These are phyloP conservation scores for Ogataea paradorogensis DNA, from an alignment of 805 yeast genomes.

Conservation along the genomic window DNA sequence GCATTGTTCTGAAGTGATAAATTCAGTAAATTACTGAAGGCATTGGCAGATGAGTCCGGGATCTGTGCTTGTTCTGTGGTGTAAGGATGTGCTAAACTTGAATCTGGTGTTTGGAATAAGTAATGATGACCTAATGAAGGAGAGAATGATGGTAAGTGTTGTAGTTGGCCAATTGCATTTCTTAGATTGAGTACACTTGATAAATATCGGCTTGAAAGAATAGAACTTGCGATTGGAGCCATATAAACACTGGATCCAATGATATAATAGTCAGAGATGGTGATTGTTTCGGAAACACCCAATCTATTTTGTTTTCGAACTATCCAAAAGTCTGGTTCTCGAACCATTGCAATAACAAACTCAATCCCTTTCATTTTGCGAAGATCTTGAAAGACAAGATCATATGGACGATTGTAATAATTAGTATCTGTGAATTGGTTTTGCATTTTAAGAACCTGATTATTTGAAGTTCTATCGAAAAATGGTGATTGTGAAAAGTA, in stretches of 20 bases:
- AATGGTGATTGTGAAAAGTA: slow-evolving; percentile 94
- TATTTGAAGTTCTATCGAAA: slow-evolving; percentile 89
- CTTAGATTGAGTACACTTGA: slow-evolving; percentile 45
- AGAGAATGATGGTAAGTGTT: slow-evolving; percentile 49
- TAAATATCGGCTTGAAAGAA: slow-evolving; percentile 67
- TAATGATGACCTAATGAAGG: slow-evolving; percentile 62
- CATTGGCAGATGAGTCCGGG: slow-evolving; percentile 27
- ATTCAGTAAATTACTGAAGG: slow-evolving; percentile 29
- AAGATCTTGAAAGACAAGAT: slow-evolving; percentile 45
- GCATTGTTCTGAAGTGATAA: slow-evolving; percentile 28
- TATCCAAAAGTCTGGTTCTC: slow-evolving; percentile 94
- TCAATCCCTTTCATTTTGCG: slow-evolving; percentile 82
- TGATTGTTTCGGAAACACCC: slow-evolving; percentile 46
- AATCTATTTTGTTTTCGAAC: slow-evolving; percentile 75
- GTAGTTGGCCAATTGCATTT: slow-evolving; percentile 46
- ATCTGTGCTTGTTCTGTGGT: slow-evolving; percentile 9
- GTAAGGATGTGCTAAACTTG: background rate
- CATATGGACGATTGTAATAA: slow-evolving; percentile 34
- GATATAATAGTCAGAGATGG: slow-evolving; percentile 77
- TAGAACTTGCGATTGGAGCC: slow-evolving; percentile 74
- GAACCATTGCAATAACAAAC: slow-evolving; percentile 66
- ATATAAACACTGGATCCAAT: slow-evolving; percentile 91
- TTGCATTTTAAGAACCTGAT: slow-evolving; percentile 95
- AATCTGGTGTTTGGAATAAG: slow-evolving; percentile 12
- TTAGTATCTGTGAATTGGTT: slow-evolving; percentile 67